Evolutionary conservation across 2,329 filamentous ascomycete genomes (phyloP).

Genomic region (Cladophialophora chaetospira): DNA sequence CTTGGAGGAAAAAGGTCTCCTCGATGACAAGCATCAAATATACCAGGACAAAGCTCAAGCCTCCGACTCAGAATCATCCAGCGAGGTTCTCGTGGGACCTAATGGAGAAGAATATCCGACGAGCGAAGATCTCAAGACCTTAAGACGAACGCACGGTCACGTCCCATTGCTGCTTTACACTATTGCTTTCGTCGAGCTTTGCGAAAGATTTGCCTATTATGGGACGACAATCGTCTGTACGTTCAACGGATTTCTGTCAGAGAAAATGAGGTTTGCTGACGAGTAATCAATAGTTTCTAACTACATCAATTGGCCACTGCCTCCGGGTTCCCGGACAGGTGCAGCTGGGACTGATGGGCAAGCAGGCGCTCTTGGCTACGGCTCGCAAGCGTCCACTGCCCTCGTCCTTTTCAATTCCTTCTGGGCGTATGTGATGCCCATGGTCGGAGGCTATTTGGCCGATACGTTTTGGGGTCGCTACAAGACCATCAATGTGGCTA

Average conservation of each 20-base stretch:
- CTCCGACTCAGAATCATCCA: not conserved
- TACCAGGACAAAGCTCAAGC: not conserved
- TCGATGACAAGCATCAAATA: not conserved
- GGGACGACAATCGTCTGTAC: conserved; percentile 64
- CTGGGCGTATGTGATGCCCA: conserved; percentile 47
- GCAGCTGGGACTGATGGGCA: conserved; percentile 45
- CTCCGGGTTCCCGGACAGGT: conserved; percentile 50
- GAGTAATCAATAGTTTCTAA: conserved; percentile 50
- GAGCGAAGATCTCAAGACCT: conserved; percentile 20
- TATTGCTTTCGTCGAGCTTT: conserved; percentile 64
- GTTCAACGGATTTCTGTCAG: too few relatives aligned
- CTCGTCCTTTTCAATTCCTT: conserved; percentile 60
- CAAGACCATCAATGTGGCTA: conserved; percentile 39
- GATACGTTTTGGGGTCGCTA: conserved; percentile 58
- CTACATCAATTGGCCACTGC: conserved; percentile 49
- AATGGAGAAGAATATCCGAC: conserved; percentile 21
- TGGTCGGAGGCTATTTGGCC: conserved; percentile 41
- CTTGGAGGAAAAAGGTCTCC: not conserved
- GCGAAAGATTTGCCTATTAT: conserved; percentile 78
- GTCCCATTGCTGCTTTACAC: conserved; percentile 69
- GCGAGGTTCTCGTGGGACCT: not conserved
- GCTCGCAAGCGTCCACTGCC: conserved; percentile 57
- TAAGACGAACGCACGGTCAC: conserved; percentile 26
- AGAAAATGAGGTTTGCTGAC: not conserved
- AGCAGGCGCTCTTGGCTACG: conserved; percentile 57